These are phyloP conservation scores for Metschnikowia proteae DNA, from an alignment of 805 yeast genomes.

Conservation along the genomic window DNA sequence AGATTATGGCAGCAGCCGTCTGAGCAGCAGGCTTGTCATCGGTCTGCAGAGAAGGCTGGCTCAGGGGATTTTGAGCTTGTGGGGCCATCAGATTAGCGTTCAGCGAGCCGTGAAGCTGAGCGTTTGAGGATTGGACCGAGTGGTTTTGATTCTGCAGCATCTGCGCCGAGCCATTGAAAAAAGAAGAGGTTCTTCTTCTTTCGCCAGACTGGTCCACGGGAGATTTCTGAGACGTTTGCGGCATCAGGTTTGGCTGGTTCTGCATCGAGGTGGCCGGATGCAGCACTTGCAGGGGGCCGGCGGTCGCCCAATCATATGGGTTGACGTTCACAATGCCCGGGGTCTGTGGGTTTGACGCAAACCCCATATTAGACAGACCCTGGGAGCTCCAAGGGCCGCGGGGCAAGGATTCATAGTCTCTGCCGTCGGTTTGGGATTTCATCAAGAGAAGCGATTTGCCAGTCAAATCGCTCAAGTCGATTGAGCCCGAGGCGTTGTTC, in stretches of 20 bases:
- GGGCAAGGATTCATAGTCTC: conserved; percentile 44
- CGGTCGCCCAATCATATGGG: conserved; percentile 16
- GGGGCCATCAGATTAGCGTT: background rate
- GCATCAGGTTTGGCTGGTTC: conserved; percentile 2
- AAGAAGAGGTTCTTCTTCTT: conserved; percentile 52
- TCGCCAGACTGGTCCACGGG: conserved; percentile 18
- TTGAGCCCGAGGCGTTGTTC: conserved; percentile 20
- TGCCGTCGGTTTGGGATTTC: conserved; percentile 47
- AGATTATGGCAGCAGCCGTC: conserved; percentile 16
- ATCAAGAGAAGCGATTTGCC: conserved; percentile 43
- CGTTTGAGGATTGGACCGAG: conserved; percentile 2
- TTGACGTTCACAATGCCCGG: conserved; percentile 24
- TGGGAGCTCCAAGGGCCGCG: conserved; percentile 43
- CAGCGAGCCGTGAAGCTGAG: conserved; percentile 2
- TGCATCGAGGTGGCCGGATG: conserved; percentile 13
- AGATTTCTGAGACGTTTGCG: conserved; percentile 1
- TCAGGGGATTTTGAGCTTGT: conserved; percentile 3
- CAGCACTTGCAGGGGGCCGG: conserved; percentile 8
- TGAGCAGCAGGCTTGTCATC: conserved; percentile 7
- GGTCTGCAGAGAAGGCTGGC: background rate
- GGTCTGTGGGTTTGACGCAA: conserved; percentile 38
- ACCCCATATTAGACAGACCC: conserved; percentile 12
- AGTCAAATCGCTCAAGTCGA: conserved; percentile 34
- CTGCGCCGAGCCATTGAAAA: conserved; percentile 37
- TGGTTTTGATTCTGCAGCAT: conserved; percentile 4